Percentiles rank a stretch among this genome's conserved stretches.
phyloP scores from a whole-genome alignment of 169 alveolate species.

The Eimeria necatrix region DNA sequence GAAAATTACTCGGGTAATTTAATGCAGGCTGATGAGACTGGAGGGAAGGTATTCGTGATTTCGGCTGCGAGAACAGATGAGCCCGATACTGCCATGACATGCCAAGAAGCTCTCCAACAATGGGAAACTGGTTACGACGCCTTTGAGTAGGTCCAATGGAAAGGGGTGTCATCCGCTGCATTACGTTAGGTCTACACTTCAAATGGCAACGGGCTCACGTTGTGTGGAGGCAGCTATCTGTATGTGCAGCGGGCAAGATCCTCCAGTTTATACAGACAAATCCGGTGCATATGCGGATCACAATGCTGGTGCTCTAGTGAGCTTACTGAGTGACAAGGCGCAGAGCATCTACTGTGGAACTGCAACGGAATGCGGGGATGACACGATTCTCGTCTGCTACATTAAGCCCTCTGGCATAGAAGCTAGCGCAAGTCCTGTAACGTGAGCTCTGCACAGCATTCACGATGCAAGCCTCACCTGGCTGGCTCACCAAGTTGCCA shows the following conservation, averaged over 20 bases:
- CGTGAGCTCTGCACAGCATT: background rate
- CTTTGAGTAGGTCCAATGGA: background rate
- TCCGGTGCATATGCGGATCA: background rate
- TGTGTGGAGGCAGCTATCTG: background rate
- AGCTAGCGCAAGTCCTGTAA: background rate
- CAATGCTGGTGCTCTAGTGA: conserved; percentile 45
- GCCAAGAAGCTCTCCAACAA: background rate
- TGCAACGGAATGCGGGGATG: background rate
- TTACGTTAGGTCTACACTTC: background rate
- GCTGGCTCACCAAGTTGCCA: no score
- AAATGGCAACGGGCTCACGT: background rate
- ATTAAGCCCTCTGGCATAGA: background rate
- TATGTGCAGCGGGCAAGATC: background rate
- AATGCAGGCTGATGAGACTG: background rate
- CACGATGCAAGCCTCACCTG: no score
- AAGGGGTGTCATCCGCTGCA: background rate
- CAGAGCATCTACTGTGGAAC: conserved; percentile 14
- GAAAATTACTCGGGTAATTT: no score
- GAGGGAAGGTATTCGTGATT: background rate
- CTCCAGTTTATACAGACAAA: background rate
- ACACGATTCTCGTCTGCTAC: background rate
- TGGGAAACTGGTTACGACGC: background rate
- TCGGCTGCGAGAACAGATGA: background rate
- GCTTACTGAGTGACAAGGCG: background rate
- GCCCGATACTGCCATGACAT: conserved; percentile 7